Percentiles rank a stretch among this genome's conserved stretches.
phyloP scores from a whole-genome alignment of 2,329 filamentous ascomycete species.

The Lecanoromycetidae sp. region DNA sequence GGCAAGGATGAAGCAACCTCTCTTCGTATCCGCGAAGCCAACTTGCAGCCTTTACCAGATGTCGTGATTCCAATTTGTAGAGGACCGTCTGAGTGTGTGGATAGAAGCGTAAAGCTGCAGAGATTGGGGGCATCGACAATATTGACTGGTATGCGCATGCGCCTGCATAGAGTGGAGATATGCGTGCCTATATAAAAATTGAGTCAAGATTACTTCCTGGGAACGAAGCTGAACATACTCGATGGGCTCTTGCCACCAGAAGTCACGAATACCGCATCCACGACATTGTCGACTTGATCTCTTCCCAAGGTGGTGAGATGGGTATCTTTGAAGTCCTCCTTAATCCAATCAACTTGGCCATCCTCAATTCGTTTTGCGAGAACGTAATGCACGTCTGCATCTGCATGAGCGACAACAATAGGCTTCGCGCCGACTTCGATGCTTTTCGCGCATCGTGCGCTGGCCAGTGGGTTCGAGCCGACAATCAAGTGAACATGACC shows the following conservation, averaged over 20 bases:
- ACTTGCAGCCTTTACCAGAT: slow-evolving; percentile 85
- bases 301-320: slow-evolving; percentile 70
- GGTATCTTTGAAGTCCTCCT: slow-evolving; percentile 49
- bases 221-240: slow-evolving; percentile 31
- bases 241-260: slow-evolving; percentile 37
- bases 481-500: slow-evolving; percentile 71
- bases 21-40: slow-evolving; percentile 75
- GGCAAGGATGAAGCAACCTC: slow-evolving; percentile 78
- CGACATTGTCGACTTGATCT: slow-evolving; percentile 60
- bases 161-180: slow-evolving; percentile 63
- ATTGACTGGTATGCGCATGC: slow-evolving; percentile 80
- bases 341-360: slow-evolving; percentile 32
- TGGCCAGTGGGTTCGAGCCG: slow-evolving; percentile 78
- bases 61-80: slow-evolving; percentile 93
- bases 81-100: slow-evolving; percentile 78
- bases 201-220: slow-evolving; percentile 26
- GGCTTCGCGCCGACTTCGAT: slow-evolving; percentile 71
- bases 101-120: slow-evolving; percentile 81
- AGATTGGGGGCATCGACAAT: slow-evolving; percentile 76
- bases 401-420: slow-evolving; percentile 61
- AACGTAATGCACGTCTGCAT: slow-evolving; percentile 47
- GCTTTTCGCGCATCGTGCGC: slow-evolving; percentile 66
- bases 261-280: slow-evolving; percentile 89
- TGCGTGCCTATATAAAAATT: slow-evolving; percentile 38
- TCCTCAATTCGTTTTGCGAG: slow-evolving; percentile 35